A percentile compares a stretch with the other conserved stretches of the same genome.
Evolutionary conservation across 768 basidiomycete species (phyloP).

Genomic region (Lentinus tigrinus): DNA sequence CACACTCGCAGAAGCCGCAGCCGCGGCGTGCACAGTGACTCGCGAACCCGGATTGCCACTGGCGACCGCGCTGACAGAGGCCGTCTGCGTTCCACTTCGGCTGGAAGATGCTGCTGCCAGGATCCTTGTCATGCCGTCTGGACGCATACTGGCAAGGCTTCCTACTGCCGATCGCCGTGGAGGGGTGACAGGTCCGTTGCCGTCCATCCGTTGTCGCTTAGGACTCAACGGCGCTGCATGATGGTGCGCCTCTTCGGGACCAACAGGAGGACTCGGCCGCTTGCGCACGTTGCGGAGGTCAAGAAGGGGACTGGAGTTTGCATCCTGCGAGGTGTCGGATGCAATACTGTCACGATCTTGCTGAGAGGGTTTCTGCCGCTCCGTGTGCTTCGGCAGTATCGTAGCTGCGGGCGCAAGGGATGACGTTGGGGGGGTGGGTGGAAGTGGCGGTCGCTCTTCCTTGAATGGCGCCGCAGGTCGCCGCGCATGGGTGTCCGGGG

Average conservation of each 20-base stretch:
- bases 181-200: no score
- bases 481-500: constrained; percentile 1
- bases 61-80: neutral
- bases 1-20: neutral
- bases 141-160: neutral
- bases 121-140: neutral
- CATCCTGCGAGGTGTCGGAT: neutral
- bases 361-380: neutral
- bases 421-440: neutral
- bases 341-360: neutral
- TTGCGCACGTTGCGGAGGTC: neutral
- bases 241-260: neutral
- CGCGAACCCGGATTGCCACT: neutral
- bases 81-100: neutral
- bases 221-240: neutral
- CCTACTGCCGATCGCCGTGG: neutral
- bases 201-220: constrained; percentile 1
- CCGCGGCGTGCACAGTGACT: neutral
- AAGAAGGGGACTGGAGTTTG: neutral
- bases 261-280: neutral
- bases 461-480: neutral
- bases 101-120: neutral
- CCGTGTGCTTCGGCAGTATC: neutral
- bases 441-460: neutral
- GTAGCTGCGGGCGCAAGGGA: neutral